Evolutionary conservation across 192 early-diverging fungal genomes (phyloP), one percentile per base, ranked within the genome.

Genomic region (Dimargaris xerosporica): DNA sequence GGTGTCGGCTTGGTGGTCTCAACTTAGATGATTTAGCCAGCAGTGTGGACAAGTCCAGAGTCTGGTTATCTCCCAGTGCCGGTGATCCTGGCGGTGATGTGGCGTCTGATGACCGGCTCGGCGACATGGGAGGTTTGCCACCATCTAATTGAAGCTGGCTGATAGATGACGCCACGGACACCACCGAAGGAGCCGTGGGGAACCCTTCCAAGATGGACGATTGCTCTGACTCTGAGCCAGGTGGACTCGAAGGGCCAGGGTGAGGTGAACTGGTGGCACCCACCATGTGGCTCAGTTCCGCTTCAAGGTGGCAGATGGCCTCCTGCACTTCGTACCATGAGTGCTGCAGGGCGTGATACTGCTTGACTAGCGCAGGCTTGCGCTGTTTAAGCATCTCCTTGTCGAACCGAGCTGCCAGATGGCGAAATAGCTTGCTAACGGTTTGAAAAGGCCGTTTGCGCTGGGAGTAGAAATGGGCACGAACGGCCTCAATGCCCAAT

Each of bases 301-400:
- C 58, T 43, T 60, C 58, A 5, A 60, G 58, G 39, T 60, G 58
- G 43, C 58, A 60, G 28, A 60, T 30, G 41, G 41, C 58, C 58
- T 60, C 58, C 19, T 60, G 58, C 17, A 60, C 58, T n/a, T 60
- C 58, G 43, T 60, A 60, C 58, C 58, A 60, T 6, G 58, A 25
- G 34, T 60, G 58, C 39, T 60, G 58, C 11, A 60, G 11, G 11
- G 11, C 39, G 43, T 60, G 41, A 17, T 60, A 60, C 17, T 60
- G 58, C 28, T 34, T 26, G 10, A 60, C 58, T 41, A 60, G 43
- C 16, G 21, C 58, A 0, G 58, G 58, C 10, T 44, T 44, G 28
- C 58, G 58, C 58, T 60, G 58, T 2, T 41, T 60, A 21, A 60
- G 58, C n/a, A 60, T 39, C 23, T 60, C 58, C 58, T 44, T 41